These are phyloP conservation scores for Fusarium sp. DNA, from an alignment of 2,329 filamentous ascomycete genomes.

Conservation along the genomic window DNA sequence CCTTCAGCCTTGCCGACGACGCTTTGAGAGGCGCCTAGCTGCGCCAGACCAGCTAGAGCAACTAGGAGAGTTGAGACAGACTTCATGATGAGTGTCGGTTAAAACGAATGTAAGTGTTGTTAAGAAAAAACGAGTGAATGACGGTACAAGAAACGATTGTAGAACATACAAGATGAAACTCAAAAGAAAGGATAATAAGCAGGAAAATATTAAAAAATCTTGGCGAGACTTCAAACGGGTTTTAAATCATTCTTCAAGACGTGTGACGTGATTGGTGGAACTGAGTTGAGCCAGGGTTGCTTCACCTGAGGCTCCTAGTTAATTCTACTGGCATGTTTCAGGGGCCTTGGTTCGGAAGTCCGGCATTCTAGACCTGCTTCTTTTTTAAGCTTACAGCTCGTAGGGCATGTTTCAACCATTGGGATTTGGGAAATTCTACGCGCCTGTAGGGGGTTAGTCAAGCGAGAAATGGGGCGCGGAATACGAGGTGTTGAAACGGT, in stretches of 20 bases:
- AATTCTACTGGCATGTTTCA: neutral
- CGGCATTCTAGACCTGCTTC: neutral
- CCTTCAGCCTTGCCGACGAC: constrained; percentile 54
- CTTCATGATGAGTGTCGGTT: constrained; percentile 1
- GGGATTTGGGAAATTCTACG: neutral
- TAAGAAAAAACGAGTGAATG: neutral
- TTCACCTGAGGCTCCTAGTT: neutral
- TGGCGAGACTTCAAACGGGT: too few species aligned
- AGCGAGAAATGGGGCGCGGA: neutral
- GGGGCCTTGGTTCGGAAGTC: neutral
- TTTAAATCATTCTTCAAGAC: neutral
- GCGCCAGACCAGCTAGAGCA: constrained; percentile 4
- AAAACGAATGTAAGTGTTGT: neutral
- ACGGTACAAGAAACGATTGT: neutral
- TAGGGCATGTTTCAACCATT: neutral
- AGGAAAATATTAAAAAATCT: neutral
- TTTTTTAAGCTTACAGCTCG: too few species aligned
- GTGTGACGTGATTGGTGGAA: neutral
- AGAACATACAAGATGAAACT: neutral
- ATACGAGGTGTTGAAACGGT: neutral
- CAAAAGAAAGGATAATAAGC: neutral
- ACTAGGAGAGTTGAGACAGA: neutral
- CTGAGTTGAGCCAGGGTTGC: too few species aligned
- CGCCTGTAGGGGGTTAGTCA: neutral
- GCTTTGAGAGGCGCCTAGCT: constrained; percentile 3